Evolutionary conservation across 352 stramenopile species (phyloP), one percentile per base, ranked within the genome.

Genomic region (Globisporangium emineosum): DNA sequence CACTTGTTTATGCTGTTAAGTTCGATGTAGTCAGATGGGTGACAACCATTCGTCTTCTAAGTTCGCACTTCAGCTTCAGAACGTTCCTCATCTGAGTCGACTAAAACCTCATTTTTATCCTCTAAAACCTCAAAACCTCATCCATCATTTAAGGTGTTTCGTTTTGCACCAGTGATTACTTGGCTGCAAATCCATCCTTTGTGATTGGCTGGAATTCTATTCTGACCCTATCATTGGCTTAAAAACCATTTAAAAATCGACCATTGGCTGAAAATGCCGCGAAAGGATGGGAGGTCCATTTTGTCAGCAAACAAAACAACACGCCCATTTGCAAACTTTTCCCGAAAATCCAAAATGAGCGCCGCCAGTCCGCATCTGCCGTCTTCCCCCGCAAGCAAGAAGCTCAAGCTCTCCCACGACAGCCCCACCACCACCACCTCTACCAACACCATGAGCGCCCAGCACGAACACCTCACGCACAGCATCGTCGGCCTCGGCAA

Each of bases 401-500:
- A 70, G 58, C 64, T 35, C 10, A 65, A 70, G 64, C 64, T 64
- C 40, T 47, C 40, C 17, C 6, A 15, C 40, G 7, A 23, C 56
- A 50, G 25, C 42, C 19, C 52, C 25, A 3, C 7, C 19, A 33
- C 30, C 33, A 60, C 6, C 13, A n/a, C 49, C 21, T 23, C 51
- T 2, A 64, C 17, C 9, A 64, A 10, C 40, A 71, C 53, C 47
- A 56, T 61, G 37, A 73, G 63, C 33, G 47, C 63, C n/a, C 54
- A 74, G 47, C 73, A 87, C 69, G 69, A 76, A 51, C 71, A 82
- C 59, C 73, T 91, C 57, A 88, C 79, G 58, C 76, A 83, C 67
- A 74, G 77, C 67, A 93, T 94, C 67, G 84, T 99, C 52, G 97
- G 97, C 30, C 97, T 99, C 64, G 97, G 98, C 70, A 99, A 99